Base-by-base conservation (phyloP, 2,329 filamentous ascomycete species). In the Exophiala phaeomuriformis region DNA sequence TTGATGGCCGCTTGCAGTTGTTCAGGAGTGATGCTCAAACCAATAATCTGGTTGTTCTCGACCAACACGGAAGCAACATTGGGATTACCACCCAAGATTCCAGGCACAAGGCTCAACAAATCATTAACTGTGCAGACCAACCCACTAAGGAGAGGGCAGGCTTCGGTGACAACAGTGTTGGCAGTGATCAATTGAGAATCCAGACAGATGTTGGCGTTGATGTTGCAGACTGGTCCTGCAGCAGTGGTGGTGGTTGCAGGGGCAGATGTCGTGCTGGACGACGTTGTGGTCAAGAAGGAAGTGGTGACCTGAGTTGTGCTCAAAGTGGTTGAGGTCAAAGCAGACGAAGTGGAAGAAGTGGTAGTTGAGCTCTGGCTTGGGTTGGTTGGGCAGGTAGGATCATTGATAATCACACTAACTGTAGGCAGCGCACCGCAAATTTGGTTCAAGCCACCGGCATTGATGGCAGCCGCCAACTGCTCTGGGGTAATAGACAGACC, bases 161-260 rank as follows among this genome's bases (percentile, higher is more conserved):
- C 27, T 32, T 51, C n/a, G 12, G 44, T 51, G 30, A 45, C 52
- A 30, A 55, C 37, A 30, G 36, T 48, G 32, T 51, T 55, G 5
- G 52, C 48, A n/a, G 48, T 47, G 37, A 55, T 55, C 12, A 55
- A 27, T 10, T 49, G 32, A 1, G 52, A 50, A 10, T 47, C 43
- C 30, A 51, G 29, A 30, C 52, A 55, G 37, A 55, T 51, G n/a
- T 55, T 48, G 28, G 43, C 52, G 8, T 49, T 51, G n/a, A 55
- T 32, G 27, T 46, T 43, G 43, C 52, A 55, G 3, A 55, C 36
- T 10, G 52, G 42, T 12, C 19, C 47, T 3, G 27, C n/a, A 3
- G 52, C n/a, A 9, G 47, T 51, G 8, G 52, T 45, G 10, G 47
- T 43, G 28, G 52, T 51, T 27, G 48, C 47, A 30, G 52, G 35